Evolutionary conservation across 768 basidiomycete species (phyloP), one percentile per base, ranked within the genome.

Genomic region (Calocybe gangraenosa): DNA sequence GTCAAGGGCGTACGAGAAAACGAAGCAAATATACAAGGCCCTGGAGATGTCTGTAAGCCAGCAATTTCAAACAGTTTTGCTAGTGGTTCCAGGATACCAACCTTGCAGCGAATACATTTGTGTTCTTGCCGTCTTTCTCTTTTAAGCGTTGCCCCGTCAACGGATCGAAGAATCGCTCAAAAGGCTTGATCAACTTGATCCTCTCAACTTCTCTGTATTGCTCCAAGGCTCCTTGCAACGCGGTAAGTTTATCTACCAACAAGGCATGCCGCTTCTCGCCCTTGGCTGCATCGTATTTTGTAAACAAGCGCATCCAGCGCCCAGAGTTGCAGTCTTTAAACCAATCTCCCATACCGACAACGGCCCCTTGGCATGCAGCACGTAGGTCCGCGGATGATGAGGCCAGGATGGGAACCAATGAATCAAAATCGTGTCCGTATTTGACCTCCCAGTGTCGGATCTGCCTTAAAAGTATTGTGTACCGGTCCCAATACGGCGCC

Each of bases 1-100:
- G 18, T 73, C 66, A 8, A 75, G 50, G 21, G 68, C 62, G 45
- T 70, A 69, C 31, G 65, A 65, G 55, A 72, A 74, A 1, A 74
- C 70, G 43, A 74, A 74, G 37, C 70, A 71, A 11, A 70, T 59
- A 44, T 68, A 75, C 2, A 75, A 59, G 2, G 74, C 70, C 23
- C 72, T 73, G 40, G 11, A 37, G 42, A 13, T 7, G 19, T 28
- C 8, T 8, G 31, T 47, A 23, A 17, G 40, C 14, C 4, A 9
- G n/a, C 34, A 37, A 33, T n/a, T 6, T 10, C 6, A 13, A 36
- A 20, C 32, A 20, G 42, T 7, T 21, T 13, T 31, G 32, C 13
- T 20, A 28, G 25, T 28, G 11, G 11, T 28, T 28, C n/a, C n/a
- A 11, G 30, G 25, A 19, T 6, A 49, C 58, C 0, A 42, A 71